Conservation (phyloP, 1,139 yeast species). For the Suhomyces guaymorum region DNA sequence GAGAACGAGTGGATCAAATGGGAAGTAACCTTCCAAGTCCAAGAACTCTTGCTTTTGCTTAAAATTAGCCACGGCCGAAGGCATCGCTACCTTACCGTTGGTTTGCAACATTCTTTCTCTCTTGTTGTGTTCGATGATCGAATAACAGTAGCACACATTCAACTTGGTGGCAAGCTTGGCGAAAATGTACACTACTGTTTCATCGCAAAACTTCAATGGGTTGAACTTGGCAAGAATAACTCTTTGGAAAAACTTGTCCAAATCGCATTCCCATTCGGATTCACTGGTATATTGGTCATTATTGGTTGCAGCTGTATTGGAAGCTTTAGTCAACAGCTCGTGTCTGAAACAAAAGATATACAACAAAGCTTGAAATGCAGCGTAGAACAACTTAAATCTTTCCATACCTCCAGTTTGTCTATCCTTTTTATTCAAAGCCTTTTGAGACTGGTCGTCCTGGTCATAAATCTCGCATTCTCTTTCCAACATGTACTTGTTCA, state of each 20-base stretch:
- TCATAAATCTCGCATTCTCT: slow-evolving; percentile 78
- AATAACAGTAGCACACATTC: slow-evolving; percentile 89
- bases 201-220: slow-evolving; percentile 91
- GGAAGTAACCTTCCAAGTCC: slow-evolving; percentile 89
- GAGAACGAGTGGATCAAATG: slow-evolving; percentile 88
- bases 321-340: slow-evolving; percentile 49
- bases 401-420: slow-evolving; percentile 60
- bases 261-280: slow-evolving; percentile 73
- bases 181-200: slow-evolving; percentile 89
- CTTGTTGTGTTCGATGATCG: slow-evolving; percentile 88
- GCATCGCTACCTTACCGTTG: slow-evolving; percentile 27
- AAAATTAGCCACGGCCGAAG: slow-evolving; percentile 42
- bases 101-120: slow-evolving; percentile 55
- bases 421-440: slow-evolving; percentile 12
- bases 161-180: slow-evolving; percentile 90
- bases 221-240: slow-evolving; percentile 85
- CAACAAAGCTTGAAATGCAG: slow-evolving; percentile 88
- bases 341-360: slow-evolving; percentile 92
- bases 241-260: slow-evolving; percentile 86
- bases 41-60: slow-evolving; percentile 73
- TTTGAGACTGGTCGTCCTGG: slow-evolving; percentile 24
- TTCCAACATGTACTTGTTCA: slow-evolving; percentile 74
- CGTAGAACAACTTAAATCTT: slow-evolving; percentile 81
- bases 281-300: slow-evolving; percentile 22
- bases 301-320: slow-evolving; percentile 17